Base-by-base conservation (phyloP, 2,329 filamentous ascomycete genomes). In the Calonectria pseudoreteaudii region DNA sequence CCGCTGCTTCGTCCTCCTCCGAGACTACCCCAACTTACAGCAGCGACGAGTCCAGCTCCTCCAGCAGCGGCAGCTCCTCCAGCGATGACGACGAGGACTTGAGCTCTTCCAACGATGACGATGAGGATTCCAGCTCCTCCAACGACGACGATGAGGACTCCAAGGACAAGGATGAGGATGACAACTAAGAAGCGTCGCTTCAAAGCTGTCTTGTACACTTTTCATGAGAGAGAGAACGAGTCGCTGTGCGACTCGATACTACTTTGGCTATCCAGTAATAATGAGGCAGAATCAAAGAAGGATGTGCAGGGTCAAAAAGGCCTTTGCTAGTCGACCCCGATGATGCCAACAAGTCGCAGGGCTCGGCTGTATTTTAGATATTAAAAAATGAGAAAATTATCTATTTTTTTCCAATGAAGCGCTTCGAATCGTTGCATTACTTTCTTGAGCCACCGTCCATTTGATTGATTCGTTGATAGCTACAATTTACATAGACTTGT, bases 81-180 rank as follows among this genome's bases (percentile, higher is more conserved):
- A 44, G 41, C 30, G 67, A 23, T 4, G 68, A 31, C 0, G 36
- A 76, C 6, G 68, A 31, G 0, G 36, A 76, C 6, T 44, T 53
- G 0, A 67, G 52, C 16, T 66, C 47, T 65, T 66, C 73, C 4
- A 53, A 14, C 11, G 68, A 68, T 8, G 41, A 77, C 4, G 20
- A 71, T 23, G 62, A 74, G 28, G 67, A 73, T 10, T 66, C 66
- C 5, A 49, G 41, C 13, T 41, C 50, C 67, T 66, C 73, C 4
- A 53, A 14, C 11, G 68, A 68, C 10, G 68, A 70, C 6, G 44
- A 64, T 9, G 10, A 58, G n/a, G 30, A 56, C 28, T 56, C 50
- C 28, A 31, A 60, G 56, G 56, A 60, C 34, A 34, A 62, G 56
- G 56, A 62, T 13, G 56, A 62, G 56, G 56, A 62, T 26, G 56